Evolutionary conservation across 2,329 filamentous ascomycete species (phyloP).

Genomic region (Arthrobotrys entomopaga): DNA sequence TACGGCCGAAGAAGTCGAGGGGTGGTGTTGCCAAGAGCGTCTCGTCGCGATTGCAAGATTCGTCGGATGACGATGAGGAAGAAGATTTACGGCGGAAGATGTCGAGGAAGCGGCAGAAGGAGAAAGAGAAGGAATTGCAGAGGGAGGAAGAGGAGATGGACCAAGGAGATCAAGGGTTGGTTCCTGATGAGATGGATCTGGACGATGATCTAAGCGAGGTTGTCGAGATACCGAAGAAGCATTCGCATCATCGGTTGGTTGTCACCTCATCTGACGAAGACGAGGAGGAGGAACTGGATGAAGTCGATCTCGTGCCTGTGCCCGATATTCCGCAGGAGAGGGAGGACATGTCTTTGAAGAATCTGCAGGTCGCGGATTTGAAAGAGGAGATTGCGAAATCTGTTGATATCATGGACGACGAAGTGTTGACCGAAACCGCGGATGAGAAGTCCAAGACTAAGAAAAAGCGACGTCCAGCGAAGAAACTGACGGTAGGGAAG

Average conservation of each 20-base stretch:
- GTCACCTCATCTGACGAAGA: conserved; percentile 61
- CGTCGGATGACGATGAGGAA: conserved; percentile 58
- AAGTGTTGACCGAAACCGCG: conserved; percentile 60
- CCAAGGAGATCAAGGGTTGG: background rate
- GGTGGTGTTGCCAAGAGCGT: conserved; percentile 80
- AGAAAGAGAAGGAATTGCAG: conserved; percentile 48
- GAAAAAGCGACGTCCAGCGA: conserved; percentile 61
- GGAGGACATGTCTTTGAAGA: conserved; percentile 47
- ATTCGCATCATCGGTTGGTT: conserved; percentile 21
- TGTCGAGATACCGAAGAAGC: conserved; percentile 57
- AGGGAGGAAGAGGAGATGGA: conserved; percentile 15
- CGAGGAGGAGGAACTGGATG: conserved; percentile 60
- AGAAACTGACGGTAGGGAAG: conserved; percentile 66
- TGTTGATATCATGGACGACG: conserved; percentile 64
- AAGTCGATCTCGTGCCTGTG: conserved; percentile 56
- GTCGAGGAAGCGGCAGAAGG: conserved; percentile 41
- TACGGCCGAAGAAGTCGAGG: conserved; percentile 74
- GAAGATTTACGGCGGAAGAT: conserved; percentile 35
- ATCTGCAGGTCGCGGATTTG: conserved; percentile 33
- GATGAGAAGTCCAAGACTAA: conserved; percentile 57
- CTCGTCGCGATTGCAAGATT: conserved; percentile 77
- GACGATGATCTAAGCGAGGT: conserved; percentile 70
- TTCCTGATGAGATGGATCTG: conserved; percentile 66
- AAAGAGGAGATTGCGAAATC: conserved; percentile 44
- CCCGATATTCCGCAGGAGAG: conserved; percentile 42